These are phyloP conservation scores for Coemansia sp. DNA, from an alignment of 192 early-diverging fungal genomes.

Conservation along the genomic window DNA sequence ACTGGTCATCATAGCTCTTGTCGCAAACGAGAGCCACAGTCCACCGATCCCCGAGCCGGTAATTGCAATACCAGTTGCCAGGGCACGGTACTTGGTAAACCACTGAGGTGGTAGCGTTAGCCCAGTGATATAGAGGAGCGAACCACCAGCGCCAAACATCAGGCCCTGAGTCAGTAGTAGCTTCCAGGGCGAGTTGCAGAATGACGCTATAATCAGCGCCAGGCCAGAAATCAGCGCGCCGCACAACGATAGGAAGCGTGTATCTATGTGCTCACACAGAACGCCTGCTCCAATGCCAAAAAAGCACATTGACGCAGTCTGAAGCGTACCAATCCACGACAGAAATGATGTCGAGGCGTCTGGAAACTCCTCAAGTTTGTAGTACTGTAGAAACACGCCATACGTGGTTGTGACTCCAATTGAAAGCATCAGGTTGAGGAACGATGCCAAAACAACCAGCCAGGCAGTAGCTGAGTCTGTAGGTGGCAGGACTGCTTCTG, in stretches of 20 bases:
- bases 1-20: constrained; percentile 54
- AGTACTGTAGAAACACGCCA: constrained; percentile 39
- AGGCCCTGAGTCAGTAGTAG: constrained; percentile 72
- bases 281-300: constrained; percentile 32
- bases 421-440: constrained; percentile 31
- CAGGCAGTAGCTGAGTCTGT: constrained; percentile 17
- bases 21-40: constrained; percentile 60
- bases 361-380: constrained; percentile 27
- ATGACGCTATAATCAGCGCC: constrained; percentile 24
- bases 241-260: constrained; percentile 6
- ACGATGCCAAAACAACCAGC: constrained; percentile 32
- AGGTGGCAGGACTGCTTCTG: neutral
- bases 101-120: constrained; percentile 68
- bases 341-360: constrained; percentile 20
- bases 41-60: constrained; percentile 73
- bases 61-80: constrained; percentile 73
- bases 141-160: constrained; percentile 67
- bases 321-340: constrained; percentile 47
- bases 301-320: constrained; percentile 31
- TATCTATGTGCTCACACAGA: constrained; percentile 25
- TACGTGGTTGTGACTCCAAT: constrained; percentile 29
- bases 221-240: constrained; percentile 17
- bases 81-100: constrained; percentile 63
- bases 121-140: constrained; percentile 62
- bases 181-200: constrained; percentile 54